Percentiles rank a stretch among this genome's conserved stretches.
Evolutionary conservation across 2,329 filamentous ascomycete genomes (phyloP).

Genomic region (Cordyceps tenuipes): DNA sequence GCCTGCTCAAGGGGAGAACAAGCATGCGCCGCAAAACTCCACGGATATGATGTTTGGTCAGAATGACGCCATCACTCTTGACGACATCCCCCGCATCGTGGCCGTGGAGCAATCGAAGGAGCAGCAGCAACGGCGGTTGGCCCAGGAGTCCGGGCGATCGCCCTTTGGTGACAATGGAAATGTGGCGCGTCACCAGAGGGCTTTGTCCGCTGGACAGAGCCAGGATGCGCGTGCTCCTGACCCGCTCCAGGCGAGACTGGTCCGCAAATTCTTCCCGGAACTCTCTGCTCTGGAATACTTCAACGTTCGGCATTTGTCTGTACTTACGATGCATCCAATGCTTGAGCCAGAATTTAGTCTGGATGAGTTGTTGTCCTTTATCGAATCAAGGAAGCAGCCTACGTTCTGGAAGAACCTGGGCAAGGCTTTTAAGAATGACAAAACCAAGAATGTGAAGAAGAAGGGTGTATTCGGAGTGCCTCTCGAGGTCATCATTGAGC

Average conservation of each 20-base stretch:
- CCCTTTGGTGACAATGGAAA: slow-evolving; percentile 35
- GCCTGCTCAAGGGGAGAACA: slow-evolving; percentile 49
- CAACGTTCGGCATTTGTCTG: slow-evolving; percentile 89
- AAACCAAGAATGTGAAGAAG: slow-evolving; percentile 70
- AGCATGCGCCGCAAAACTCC: slow-evolving; percentile 37
- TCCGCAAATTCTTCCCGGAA: slow-evolving; percentile 89
- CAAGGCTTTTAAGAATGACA: slow-evolving; percentile 88
- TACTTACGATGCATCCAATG: slow-evolving; percentile 88
- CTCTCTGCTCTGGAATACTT: slow-evolving; percentile 94
- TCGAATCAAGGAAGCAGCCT: slow-evolving; percentile 79
- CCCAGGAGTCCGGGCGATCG: slow-evolving; percentile 59
- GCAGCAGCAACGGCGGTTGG: slow-evolving; percentile 46
- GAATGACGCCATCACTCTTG: slow-evolving; percentile 84
- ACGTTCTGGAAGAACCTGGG: slow-evolving; percentile 99
- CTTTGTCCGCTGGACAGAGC: slow-evolving; percentile 45
- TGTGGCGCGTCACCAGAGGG: slow-evolving; percentile 59
- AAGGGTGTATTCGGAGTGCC: slow-evolving; percentile 91
- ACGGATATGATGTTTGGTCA: slow-evolving; percentile 81
- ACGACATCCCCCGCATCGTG: slow-evolving; percentile 93
- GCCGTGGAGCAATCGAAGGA: slow-evolving; percentile 92
- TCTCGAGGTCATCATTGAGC: slow-evolving; percentile 80
- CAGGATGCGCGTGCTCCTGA: slow-evolving; percentile 45
- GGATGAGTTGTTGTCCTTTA: slow-evolving; percentile 84
- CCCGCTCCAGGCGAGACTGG: slow-evolving; percentile 42
- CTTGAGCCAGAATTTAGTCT: slow-evolving; percentile 86